Percentiles rank a stretch among this genome's conserved stretches.
These are phyloP conservation scores for Penicillium decumbens DNA, from an alignment of 2,329 filamentous ascomycete genomes.

Conservation along the genomic window DNA sequence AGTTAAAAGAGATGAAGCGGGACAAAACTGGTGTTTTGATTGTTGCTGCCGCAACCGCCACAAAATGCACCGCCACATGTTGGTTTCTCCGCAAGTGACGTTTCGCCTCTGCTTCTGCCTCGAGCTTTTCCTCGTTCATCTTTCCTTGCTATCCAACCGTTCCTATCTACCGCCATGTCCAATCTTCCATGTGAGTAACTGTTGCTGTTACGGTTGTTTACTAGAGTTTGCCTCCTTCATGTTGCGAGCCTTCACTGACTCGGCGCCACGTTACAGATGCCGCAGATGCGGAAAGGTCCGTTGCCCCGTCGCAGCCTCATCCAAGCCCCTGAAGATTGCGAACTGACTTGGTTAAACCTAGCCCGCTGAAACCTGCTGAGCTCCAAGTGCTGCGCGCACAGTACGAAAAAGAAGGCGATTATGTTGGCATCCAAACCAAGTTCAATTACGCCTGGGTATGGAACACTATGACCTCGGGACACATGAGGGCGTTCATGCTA, in stretches of 20 bases:
- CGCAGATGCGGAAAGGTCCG: slow-evolving; percentile 90
- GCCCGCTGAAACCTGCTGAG: slow-evolving; percentile 84
- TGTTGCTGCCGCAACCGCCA: slow-evolving; percentile 42
- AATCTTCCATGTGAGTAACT: slow-evolving; percentile 48
- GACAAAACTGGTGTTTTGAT: slow-evolving; percentile 13
- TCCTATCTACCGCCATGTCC: slow-evolving; percentile 34
- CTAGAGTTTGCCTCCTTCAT: neutral
- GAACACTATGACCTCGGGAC: neutral
- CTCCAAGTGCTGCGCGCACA: slow-evolving; percentile 87
- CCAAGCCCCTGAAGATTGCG: neutral
- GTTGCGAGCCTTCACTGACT: neutral
- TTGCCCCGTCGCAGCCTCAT: slow-evolving; percentile 10
- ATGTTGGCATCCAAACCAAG: slow-evolving; percentile 95
- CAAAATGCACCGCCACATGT: slow-evolving; percentile 35
- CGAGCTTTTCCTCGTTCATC: slow-evolving; percentile 1
- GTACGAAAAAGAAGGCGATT: slow-evolving; percentile 96
- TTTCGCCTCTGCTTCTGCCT: slow-evolving; percentile 13
- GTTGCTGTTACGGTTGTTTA: neutral
- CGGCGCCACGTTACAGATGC: slow-evolving; percentile 61
- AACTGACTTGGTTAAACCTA: slow-evolving; percentile 37
- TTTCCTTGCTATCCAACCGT: neutral
- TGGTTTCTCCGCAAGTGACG: slow-evolving; percentile 29
- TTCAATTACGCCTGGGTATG: slow-evolving; percentile 99
- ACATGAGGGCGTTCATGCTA: neutral
- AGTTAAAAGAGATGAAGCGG: slow-evolving; percentile 2